phyloP scores from a whole-genome alignment of 352 stramenopile genomes.

The Aphanomyces cochlioides region DNA sequence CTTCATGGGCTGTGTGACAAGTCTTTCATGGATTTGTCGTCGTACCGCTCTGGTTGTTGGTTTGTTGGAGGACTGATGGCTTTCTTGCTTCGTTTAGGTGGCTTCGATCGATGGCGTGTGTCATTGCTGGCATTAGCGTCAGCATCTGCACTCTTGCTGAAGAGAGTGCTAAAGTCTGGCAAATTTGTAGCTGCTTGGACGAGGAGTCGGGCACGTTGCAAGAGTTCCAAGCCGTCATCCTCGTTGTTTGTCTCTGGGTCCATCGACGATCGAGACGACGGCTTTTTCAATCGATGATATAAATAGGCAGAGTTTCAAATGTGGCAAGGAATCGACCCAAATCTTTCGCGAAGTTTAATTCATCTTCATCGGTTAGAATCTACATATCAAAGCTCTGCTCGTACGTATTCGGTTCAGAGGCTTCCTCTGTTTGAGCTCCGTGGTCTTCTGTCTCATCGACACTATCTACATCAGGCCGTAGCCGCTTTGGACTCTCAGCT shows the following conservation, averaged over 20 bases:
- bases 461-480: neutral
- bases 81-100: too few species aligned
- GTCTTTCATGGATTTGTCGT: too few species aligned
- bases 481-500: neutral
- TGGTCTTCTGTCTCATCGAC: neutral
- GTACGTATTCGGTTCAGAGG: conserved; percentile 1
- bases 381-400: conserved; percentile 17
- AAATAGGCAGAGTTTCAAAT: neutral
- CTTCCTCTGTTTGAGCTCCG: neutral
- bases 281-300: neutral
- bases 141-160: neutral
- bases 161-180: conserved; percentile 23
- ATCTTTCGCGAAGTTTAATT: too few species aligned
- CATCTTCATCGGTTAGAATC: too few species aligned
- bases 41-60: too few species aligned
- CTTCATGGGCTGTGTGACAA: too few species aligned
- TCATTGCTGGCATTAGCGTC: too few species aligned
- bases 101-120: too few species aligned
- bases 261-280: neutral
- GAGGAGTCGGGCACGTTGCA: conserved; percentile 45
- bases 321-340: too few species aligned
- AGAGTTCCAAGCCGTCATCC: conserved; percentile 36
- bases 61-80: too few species aligned
- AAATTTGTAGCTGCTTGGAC: conserved; percentile 39
- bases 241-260: conserved; percentile 16